Percentiles rank a stretch among this genome's conserved stretches.
These are phyloP conservation scores for Populus deltoides DNA, from an alignment of 345 rosid species.

Conservation along the genomic window DNA sequence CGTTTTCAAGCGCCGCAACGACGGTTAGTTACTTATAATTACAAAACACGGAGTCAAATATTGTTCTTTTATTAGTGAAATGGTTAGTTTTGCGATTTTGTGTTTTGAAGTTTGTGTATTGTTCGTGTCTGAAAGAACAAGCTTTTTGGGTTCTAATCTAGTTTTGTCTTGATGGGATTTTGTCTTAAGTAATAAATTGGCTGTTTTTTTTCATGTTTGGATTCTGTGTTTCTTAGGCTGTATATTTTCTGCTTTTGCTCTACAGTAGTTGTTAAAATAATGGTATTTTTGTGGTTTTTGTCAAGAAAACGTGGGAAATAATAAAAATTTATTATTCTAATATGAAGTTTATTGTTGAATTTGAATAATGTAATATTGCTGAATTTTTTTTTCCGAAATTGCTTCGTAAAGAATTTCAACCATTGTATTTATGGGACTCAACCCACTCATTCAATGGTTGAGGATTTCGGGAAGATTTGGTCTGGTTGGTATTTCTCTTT, in stretches of 20 bases:
- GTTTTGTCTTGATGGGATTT: background rate
- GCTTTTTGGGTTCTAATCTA: background rate
- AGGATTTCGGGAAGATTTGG: background rate
- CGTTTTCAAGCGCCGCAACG: conserved; percentile 1
- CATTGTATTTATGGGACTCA: background rate
- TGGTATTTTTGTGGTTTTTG: background rate
- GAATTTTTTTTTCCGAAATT: background rate
- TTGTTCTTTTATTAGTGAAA: background rate
- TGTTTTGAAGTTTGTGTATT: background rate
- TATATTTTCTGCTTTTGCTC: background rate
- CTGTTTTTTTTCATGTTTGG: background rate
- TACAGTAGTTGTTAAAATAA: background rate
- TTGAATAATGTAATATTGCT: background rate
- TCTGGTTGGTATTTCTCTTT: background rate
- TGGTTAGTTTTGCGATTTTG: background rate
- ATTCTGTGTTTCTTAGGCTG: background rate
- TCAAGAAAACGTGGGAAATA: background rate
- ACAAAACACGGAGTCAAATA: background rate
- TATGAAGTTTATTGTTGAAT: no score
- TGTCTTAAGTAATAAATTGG: background rate
- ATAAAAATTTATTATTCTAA: no score
- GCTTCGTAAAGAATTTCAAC: background rate
- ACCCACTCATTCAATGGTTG: background rate
- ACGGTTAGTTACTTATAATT: background rate
- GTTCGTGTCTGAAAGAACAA: background rate